Percentiles rank a stretch among this genome's conserved stretches.
Conservation (phyloP, 768 basidiomycete genomes). For the Suillus luteus region DNA sequence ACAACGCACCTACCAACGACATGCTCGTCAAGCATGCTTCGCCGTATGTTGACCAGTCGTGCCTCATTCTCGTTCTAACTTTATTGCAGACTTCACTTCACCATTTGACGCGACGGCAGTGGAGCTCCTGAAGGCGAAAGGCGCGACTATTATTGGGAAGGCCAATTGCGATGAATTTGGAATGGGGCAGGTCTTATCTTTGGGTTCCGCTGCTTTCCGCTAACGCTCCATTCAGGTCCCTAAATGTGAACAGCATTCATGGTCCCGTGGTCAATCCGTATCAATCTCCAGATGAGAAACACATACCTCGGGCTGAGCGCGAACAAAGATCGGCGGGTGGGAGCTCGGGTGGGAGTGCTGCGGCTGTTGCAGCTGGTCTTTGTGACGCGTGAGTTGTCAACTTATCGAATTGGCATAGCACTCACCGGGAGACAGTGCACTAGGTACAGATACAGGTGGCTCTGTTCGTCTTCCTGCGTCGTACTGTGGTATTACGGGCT, state of each 20-base stretch:
- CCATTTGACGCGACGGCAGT: conserved; percentile 92
- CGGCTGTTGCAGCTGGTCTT: conserved; percentile 84
- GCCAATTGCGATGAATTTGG: conserved; percentile 98
- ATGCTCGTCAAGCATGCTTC: conserved; percentile 77
- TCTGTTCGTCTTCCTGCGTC: conserved; percentile 92
- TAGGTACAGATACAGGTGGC: conserved; percentile 95
- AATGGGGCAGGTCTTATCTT: conserved; percentile 73
- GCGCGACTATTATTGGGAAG: conserved; percentile 81
- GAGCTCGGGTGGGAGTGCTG: conserved; percentile 94
- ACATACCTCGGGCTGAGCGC: conserved; percentile 26
- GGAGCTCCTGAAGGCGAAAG: conserved; percentile 51
- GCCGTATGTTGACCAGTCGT: conserved; percentile 41
- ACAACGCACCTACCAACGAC: conserved; percentile 66
- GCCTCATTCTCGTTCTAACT: not conserved
- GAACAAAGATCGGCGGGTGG: conserved; percentile 79
- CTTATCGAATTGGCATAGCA: conserved; percentile 10
- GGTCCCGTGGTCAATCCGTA: conserved; percentile 83
- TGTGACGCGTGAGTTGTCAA: conserved; percentile 71
- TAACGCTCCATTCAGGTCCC: conserved; percentile 53
- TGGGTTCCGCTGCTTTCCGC: not conserved
- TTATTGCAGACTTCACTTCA: conserved; percentile 60
- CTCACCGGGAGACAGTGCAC: conserved; percentile 54
- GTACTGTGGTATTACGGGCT: conserved; percentile 88
- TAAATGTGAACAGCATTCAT: conserved; percentile 72
- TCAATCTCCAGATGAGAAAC: conserved; percentile 25